Evolutionary conservation across 495 filamentous ascomycete genomes (phyloP).

Genomic region (Penicillium canescens): DNA sequence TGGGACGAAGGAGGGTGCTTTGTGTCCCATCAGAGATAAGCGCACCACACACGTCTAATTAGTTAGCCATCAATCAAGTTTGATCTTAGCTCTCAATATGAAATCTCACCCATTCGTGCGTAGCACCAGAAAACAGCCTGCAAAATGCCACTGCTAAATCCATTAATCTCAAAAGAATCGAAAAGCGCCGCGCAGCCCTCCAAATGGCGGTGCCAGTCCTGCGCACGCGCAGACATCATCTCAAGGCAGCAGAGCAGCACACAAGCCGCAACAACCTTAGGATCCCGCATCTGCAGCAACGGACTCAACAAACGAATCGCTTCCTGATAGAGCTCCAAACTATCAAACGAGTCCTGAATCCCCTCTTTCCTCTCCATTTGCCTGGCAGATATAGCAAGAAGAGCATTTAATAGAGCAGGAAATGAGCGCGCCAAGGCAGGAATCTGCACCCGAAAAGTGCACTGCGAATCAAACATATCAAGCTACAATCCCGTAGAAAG

Average conservation of each 20-base stretch:
- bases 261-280: slow-evolving; percentile 41
- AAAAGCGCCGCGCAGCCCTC: slow-evolving; percentile 51
- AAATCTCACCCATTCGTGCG: slow-evolving; percentile 43
- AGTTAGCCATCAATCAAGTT: neutral
- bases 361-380: slow-evolving; percentile 45
- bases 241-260: slow-evolving; percentile 47
- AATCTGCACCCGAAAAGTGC: slow-evolving; percentile 41
- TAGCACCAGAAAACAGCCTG: slow-evolving; percentile 54
- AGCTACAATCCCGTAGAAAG: slow-evolving; percentile 26
- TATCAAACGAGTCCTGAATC: slow-evolving; percentile 35
- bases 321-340: slow-evolving; percentile 46
- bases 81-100: neutral
- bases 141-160: slow-evolving; percentile 38
- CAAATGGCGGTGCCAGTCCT: slow-evolving; percentile 48
- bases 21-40: slow-evolving; percentile 47
- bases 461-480: slow-evolving; percentile 51
- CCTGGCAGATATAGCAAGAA: slow-evolving; percentile 44
- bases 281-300: slow-evolving; percentile 35
- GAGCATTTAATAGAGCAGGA: slow-evolving; percentile 39
- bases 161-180: slow-evolving; percentile 41
- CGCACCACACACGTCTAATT: slow-evolving; percentile 45
- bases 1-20: slow-evolving; percentile 39
- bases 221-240: slow-evolving; percentile 49
- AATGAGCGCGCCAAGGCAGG: slow-evolving; percentile 38
- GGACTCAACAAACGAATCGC: slow-evolving; percentile 43